Conservation (phyloP, 768 basidiomycete genomes). For the Coprinopsis cinerea region DNA sequence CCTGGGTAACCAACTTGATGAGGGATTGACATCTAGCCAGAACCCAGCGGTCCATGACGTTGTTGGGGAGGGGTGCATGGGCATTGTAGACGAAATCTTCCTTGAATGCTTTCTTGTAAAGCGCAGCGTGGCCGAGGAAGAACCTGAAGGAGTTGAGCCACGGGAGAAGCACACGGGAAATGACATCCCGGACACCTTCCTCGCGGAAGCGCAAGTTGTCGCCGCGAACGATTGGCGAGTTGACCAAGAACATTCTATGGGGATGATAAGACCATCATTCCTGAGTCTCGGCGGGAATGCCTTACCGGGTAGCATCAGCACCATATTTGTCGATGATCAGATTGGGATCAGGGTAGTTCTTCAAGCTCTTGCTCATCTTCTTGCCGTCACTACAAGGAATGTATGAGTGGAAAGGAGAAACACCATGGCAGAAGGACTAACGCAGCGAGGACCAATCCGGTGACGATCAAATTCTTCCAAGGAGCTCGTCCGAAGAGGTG, state of each 20-base stretch:
- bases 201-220: conserved; percentile 98
- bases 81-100: conserved; percentile 82
- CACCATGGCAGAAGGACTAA: conserved; percentile 34
- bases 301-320: conserved; percentile 87
- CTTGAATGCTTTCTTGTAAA: conserved; percentile 76
- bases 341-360: conserved; percentile 96
- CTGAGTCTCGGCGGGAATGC: neutral
- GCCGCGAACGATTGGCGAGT: conserved; percentile 96
- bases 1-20: conserved; percentile 83
- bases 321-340: conserved; percentile 87
- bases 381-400: conserved; percentile 72
- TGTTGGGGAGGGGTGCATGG: conserved; percentile 75
- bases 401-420: conserved; percentile 2
- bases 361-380: conserved; percentile 98
- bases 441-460: conserved; percentile 93
- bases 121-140: conserved; percentile 90
- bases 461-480: conserved; percentile 97
- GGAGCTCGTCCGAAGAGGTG: conserved; percentile 91
- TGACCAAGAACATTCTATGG: conserved; percentile 91
- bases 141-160: conserved; percentile 99
- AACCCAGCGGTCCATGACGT: conserved; percentile 99
- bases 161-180: conserved; percentile 92
- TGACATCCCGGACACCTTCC: conserved; percentile 94
- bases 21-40: conserved; percentile 96
- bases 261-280: conserved; percentile 1